Evolutionary conservation across 202 grass and related monocot species (phyloP), one percentile per base, ranked within the genome.

Genomic region (Hordeum pubiflorum): DNA sequence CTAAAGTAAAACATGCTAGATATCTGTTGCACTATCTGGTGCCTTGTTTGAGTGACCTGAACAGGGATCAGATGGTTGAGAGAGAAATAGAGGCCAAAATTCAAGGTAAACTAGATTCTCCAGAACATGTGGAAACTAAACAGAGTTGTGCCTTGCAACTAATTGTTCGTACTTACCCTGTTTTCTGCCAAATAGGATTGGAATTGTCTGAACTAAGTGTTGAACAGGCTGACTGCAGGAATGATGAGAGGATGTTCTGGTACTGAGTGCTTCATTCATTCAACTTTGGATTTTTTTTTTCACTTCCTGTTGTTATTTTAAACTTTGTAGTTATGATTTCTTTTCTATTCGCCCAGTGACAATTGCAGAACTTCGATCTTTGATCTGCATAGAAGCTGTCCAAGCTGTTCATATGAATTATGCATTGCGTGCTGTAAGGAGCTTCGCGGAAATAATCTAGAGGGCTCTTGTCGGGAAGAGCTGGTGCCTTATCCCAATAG

Each of bases 281-380:
- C 11, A 65, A 63, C 37, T 43, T 33, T 58, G 0, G 9, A 41
- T 14, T 13, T 36, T 69, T 46, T 46, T 33, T 39, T 88, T 36
- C 5, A 2, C 21, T 46, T 77, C 43, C 14, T 79, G 6, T 52
- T 79, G 22, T 71, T 68, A 9, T 32, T 69, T 52, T 2, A 36
- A 57, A 21, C 54, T 64, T 87, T 32, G 40, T 39, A 81, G 11
- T 39, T 63, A 17, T 78, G 57, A 36, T 87, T 60, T 81, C 0
- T 65, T 85, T 48, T 82, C 32, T 46, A 73, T 79, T 67, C 39
- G 74, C 80, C 17, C 87, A 98, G 92, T 82, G 74, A 98, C 86
- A 88, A 93, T 78, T 98, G 95, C 73, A 79, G 61, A 63, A 98
- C 92, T 38, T 94, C 90, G 69, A 98, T 95, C 75, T 74, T 90